Evolutionary conservation across 306 rosid genomes (phyloP), one percentile per base, ranked within the genome.

Genomic region (Gillenia trifoliata): DNA sequence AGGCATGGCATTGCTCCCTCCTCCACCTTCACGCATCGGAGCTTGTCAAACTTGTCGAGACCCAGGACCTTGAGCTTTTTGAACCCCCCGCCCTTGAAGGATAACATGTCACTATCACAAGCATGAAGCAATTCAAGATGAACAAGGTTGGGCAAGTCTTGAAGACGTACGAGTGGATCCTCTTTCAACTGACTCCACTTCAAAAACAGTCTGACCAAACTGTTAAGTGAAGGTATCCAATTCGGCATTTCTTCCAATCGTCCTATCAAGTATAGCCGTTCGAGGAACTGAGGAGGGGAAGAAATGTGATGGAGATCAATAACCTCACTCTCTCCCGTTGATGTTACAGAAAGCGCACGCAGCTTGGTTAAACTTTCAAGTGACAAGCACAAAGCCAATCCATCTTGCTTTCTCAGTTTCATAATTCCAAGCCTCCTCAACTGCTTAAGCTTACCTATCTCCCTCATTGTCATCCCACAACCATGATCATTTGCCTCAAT

Each of bases 1-100:
- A 90, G 80, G 79, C 55, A 81, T 25, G 91, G 81, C 96, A 90
- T 83, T 75, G 96, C 85, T 47, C 83, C 91, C 52, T 77, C 68
- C 82, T 74, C 91, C 64, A 90, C 73, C 17, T 56, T 71, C 55
- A 90, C 86, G 29, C 55, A 30, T 68, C 50, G 59, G 59, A 90
- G 89, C 55, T 79, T 86, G 73, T 84, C 87, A 80, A 86, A 76
- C 47, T 78, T 83, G 72, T 88, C 91, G 26, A 90, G 88, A 17
- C 88, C 87, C 56, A 90, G 68, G 72, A 90, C 62, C 83, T 82
- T 83, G 19, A 90, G 92, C 85, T 83, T 90, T 69, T 79, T 83
- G 68, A 90, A 90, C 38, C 85, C 85, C 12, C 81, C 82, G 29
- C 85, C 34, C 25, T 74, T 78, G 55, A 90, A 90, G 72, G 79